Base-by-base conservation (phyloP, 306 rosid species). In the Canavalia gladiata region DNA sequence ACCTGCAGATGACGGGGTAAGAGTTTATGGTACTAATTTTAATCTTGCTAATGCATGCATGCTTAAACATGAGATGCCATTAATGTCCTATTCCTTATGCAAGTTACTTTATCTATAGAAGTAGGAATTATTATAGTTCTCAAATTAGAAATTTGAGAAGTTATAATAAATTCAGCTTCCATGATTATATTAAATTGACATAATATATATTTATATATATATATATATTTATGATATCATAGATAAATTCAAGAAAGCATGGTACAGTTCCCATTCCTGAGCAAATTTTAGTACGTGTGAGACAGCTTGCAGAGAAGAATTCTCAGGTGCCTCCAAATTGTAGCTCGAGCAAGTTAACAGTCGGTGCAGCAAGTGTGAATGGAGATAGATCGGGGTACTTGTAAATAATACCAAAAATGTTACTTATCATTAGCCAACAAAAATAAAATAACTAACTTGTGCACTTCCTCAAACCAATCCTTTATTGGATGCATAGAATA, bases 221-320 rank as follows among this genome's bases (percentile, higher is more conserved):
- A 18, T 68, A 1, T 28, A n/a, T 49, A 62, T 46, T 72, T 47
- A 5, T 49, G 68, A 29, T 75, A 58, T 58, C 6, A 58, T 85
- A 95, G 99, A 75, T 92, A 49, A 92, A 87, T 86, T 81, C 90
- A 2, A 91, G 97, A 87, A 95, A 95, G 90, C 90, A 91, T 67
- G 90, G 91, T 39, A 35, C 98, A 0, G 88, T 84, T 18, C 94
- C 98, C 1, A 93, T 95, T 65, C 99, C 99, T 0, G 94, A 91
- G 43, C 50, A 84, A 18, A 90, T 93, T 76, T 81, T 95, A 84
- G 70, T 86, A 5, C 88, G 89, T 34, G 97, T 95, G 54, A 90
- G 99, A 89, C 89, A 95, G 88, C 97, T 95, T 43, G 99, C 99
- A 0, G 91, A 87, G 90, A 79, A 85, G 96, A 94, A 93, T 35